These are phyloP conservation scores for Pyrus hybrid DNA, from an alignment of 331 rosid genomes.

Conservation along the genomic window DNA sequence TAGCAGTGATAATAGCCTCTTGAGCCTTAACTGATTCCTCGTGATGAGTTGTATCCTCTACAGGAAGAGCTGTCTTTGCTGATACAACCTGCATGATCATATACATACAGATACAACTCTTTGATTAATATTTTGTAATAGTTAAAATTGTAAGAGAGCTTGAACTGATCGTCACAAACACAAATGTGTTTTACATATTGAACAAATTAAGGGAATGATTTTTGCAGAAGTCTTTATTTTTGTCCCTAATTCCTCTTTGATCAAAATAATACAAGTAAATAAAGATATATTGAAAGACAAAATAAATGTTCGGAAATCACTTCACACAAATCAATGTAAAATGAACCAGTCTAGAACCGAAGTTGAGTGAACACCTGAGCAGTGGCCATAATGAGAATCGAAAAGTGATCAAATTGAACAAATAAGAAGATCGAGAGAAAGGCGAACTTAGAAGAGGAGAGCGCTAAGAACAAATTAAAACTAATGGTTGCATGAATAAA, in stretches of 20 bases:
- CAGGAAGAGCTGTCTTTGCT: conserved; percentile 41
- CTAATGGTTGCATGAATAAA: neutral
- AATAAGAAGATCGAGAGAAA: neutral
- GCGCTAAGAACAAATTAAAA: neutral
- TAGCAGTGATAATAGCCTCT: neutral
- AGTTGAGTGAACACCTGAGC: conserved; percentile 35
- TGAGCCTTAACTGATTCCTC: conserved; percentile 30
- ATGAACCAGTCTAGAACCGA: neutral
- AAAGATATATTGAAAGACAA: neutral
- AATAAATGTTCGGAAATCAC: neutral
- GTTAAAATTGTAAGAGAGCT: neutral
- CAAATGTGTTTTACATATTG: too few species aligned
- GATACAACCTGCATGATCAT: conserved; percentile 38
- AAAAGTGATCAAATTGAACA: neutral
- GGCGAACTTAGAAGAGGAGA: neutral
- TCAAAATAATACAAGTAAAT: too few species aligned
- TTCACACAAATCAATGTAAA: neutral
- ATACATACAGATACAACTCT: neutral
- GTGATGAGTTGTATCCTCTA: conserved; percentile 20
- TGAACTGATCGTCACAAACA: neutral
- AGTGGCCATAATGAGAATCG: conserved; percentile 50
- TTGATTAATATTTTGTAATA: neutral
- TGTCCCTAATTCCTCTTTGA: neutral
- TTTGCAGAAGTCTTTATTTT: neutral
- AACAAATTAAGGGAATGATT: neutral